phyloP scores from a whole-genome alignment of 2,329 filamentous ascomycete species.

The Cladosporium sp. region DNA sequence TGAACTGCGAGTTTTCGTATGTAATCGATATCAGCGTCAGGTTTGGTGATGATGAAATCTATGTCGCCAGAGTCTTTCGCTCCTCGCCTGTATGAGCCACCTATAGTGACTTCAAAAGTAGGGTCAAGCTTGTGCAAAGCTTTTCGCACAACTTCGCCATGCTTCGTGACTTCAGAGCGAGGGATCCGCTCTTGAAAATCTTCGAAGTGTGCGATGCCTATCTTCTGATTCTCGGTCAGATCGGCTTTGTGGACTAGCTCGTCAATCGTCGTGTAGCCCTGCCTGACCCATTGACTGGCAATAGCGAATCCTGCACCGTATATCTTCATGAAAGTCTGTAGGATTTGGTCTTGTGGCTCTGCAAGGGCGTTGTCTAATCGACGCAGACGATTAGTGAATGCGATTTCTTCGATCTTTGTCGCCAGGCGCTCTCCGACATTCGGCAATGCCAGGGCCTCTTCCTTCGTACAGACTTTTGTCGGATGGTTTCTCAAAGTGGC shows the following conservation, averaged over 20 bases:
- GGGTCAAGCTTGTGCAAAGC: constrained; percentile 59
- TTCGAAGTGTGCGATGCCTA: constrained; percentile 75
- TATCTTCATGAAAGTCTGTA: constrained; percentile 70
- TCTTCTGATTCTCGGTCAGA: constrained; percentile 64
- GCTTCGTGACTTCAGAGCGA: constrained; percentile 66
- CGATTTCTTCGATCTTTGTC: constrained; percentile 86
- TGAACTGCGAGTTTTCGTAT: constrained; percentile 61
- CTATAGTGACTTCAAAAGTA: constrained; percentile 65
- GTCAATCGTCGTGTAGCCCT: constrained; percentile 69
- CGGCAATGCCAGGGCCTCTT: constrained; percentile 64
- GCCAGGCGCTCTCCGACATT: constrained; percentile 71
- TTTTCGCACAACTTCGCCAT: constrained; percentile 61
- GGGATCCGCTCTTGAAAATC: constrained; percentile 79
- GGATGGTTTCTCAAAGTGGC: constrained; percentile 65
- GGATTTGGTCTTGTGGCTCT: constrained; percentile 61
- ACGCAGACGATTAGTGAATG: constrained; percentile 64
- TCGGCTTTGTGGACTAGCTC: constrained; percentile 61
- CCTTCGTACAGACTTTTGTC: constrained; percentile 60
- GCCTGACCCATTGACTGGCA: constrained; percentile 70
- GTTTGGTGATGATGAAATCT: constrained; percentile 76
- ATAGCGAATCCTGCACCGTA: constrained; percentile 72
- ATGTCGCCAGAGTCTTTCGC: constrained; percentile 72
- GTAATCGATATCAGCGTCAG: constrained; percentile 52
- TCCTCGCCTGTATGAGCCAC: constrained; percentile 82
- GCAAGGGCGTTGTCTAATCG: constrained; percentile 66